A percentile compares a stretch with the other conserved stretches of the same genome.
Conservation (phyloP, 2,329 filamentous ascomycete species). For the Emmonsiellopsis sp. region DNA sequence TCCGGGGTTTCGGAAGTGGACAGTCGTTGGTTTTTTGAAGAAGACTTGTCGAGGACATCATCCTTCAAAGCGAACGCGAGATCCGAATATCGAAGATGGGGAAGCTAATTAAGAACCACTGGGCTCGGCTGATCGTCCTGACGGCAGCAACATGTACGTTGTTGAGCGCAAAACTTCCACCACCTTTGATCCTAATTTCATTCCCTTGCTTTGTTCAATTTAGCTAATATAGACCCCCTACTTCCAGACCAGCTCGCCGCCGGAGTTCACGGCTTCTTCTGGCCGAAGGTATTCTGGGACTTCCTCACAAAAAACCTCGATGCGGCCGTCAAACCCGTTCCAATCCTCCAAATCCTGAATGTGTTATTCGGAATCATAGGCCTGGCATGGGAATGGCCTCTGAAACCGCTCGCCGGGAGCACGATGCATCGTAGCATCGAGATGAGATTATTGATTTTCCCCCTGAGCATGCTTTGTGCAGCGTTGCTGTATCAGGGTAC, state of each 20-base stretch:
- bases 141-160: conserved; percentile 66
- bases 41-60: background rate
- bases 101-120: conserved; percentile 98
- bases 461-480: conserved; percentile 64
- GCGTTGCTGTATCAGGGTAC: conserved; percentile 84
- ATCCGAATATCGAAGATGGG: conserved; percentile 53
- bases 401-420: conserved; percentile 66
- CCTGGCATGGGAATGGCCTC: conserved; percentile 84
- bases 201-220: background rate
- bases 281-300: conserved; percentile 98
- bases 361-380: conserved; percentile 68
- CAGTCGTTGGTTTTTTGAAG: background rate
- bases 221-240: conserved; percentile 1
- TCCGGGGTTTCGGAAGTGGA: background rate
- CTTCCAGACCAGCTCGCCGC: conserved; percentile 72
- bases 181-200: background rate
- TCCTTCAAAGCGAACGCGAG: background rate
- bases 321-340: conserved; percentile 73
- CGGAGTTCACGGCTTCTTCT: conserved; percentile 82
- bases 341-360: conserved; percentile 82
- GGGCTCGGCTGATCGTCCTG: conserved; percentile 87
- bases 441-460: conserved; percentile 70
- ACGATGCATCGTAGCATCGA: conserved; percentile 80
- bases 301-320: conserved; percentile 88
- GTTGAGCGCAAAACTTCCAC: background rate